Evolutionary conservation across 2,329 filamentous ascomycete species (phyloP).

Genomic region (Nemania sp.): DNA sequence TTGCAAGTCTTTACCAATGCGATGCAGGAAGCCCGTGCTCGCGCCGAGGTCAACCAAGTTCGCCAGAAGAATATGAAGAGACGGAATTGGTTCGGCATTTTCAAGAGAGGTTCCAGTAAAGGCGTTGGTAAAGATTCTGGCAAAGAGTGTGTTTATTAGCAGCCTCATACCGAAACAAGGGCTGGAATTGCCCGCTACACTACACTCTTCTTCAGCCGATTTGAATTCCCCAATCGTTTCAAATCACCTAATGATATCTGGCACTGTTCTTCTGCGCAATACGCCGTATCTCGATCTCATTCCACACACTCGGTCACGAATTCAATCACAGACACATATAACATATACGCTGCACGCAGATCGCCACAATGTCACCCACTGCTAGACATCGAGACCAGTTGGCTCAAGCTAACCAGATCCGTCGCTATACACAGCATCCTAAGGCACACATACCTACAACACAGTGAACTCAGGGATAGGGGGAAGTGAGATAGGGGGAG

Average conservation of each 20-base stretch:
- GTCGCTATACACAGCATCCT: neutral
- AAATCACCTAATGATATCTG: neutral
- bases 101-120: constrained; percentile 4
- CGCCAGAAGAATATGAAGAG: neutral
- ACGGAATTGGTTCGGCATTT: constrained; percentile 11
- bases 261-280: neutral
- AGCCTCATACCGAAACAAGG: neutral
- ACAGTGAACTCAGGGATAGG: too few species aligned
- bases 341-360: too few species aligned
- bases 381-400: too few species aligned
- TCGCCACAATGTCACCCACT: too few species aligned
- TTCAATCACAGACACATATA: neutral
- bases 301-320: neutral
- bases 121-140: too few species aligned
- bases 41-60: neutral
- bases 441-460: neutral
- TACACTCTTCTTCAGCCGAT: neutral
- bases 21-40: constrained; percentile 1
- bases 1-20: constrained; percentile 16
- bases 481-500: neutral
- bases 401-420: too few species aligned
- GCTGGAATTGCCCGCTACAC: neutral
- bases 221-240: neutral
- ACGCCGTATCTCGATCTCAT: neutral
- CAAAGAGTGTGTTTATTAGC: neutral